Evolutionary conservation across 805 yeast genomes (phyloP).

Genomic region (Pichia cabralensis): DNA sequence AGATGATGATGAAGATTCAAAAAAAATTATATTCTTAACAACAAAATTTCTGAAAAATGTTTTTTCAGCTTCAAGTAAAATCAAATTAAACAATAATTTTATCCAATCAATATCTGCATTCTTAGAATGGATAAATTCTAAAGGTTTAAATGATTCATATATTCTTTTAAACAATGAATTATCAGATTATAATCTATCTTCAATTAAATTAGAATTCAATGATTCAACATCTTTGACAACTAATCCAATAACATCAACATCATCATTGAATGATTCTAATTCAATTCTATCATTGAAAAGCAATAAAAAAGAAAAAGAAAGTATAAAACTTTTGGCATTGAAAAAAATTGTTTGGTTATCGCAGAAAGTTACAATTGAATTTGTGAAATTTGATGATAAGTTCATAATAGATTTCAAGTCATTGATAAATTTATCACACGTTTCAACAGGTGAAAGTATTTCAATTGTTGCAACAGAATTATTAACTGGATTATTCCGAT

Average conservation of each 20-base stretch:
- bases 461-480: conserved; percentile 23
- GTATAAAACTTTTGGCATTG: conserved; percentile 14
- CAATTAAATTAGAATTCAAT: conserved; percentile 2
- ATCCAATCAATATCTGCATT: conserved; percentile 12
- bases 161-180: not conserved
- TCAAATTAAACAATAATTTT: conserved; percentile 11
- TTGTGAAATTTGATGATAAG: conserved; percentile 16
- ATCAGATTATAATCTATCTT: conserved; percentile 1
- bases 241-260: not conserved
- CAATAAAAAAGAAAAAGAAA: conserved; percentile 4
- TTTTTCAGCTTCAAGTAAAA: conserved; percentile 8
- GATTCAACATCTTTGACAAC: not conserved
- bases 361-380: conserved; percentile 20
- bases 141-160: not conserved
- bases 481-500: conserved; percentile 19
- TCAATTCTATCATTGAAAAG: not conserved
- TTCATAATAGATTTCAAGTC: conserved; percentile 21
- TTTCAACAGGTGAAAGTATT: conserved; percentile 23
- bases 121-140: conserved; percentile 5
- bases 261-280: no score
- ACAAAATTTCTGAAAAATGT: conserved; percentile 17
- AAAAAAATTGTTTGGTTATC: conserved; percentile 25
- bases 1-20: conserved; percentile 1
- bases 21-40: conserved; percentile 15
- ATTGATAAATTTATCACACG: conserved; percentile 20